These are phyloP conservation scores for Penicillium nordicum DNA, from an alignment of 2,329 filamentous ascomycete genomes.

Conservation along the genomic window DNA sequence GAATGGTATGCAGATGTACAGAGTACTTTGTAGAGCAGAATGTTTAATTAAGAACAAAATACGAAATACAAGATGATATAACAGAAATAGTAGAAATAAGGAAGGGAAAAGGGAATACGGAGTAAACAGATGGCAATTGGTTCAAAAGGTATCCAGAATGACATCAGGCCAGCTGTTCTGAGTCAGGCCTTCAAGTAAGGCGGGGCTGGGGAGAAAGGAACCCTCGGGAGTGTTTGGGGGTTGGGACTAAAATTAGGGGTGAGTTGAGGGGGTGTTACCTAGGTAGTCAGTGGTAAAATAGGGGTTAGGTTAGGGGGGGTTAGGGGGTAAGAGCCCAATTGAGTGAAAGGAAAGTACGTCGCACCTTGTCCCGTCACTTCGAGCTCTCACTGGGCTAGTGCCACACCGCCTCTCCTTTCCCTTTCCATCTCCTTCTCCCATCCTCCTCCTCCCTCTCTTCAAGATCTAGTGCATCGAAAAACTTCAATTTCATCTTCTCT, in stretches of 20 bases:
- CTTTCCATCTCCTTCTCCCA: constrained; percentile 19
- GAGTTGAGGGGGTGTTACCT: no score
- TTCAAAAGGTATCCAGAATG: constrained; percentile 18
- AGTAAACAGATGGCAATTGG: neutral
- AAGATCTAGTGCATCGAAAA: constrained; percentile 18
- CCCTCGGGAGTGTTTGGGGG: neutral
- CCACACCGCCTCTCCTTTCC: constrained; percentile 22
- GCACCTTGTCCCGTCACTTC: neutral
- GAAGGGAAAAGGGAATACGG: neutral
- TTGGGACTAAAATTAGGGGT: neutral
- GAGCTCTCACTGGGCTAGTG: constrained; percentile 14
- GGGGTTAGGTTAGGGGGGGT: neutral
- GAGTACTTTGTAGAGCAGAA: neutral
- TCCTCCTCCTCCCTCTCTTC: constrained; percentile 23
- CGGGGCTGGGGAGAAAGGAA: neutral
- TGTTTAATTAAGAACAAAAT: neutral
- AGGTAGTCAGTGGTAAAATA: no score
- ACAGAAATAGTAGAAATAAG: neutral
- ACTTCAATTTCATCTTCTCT: constrained; percentile 23
- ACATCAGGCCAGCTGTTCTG: constrained; percentile 21
- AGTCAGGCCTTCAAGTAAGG: neutral
- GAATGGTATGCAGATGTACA: neutral
- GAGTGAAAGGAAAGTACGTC: neutral
- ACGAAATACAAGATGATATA: neutral
- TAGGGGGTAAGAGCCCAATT: neutral